Conservation (phyloP, 2,329 filamentous ascomycete genomes). For the Purpureocillium lavendulum region DNA sequence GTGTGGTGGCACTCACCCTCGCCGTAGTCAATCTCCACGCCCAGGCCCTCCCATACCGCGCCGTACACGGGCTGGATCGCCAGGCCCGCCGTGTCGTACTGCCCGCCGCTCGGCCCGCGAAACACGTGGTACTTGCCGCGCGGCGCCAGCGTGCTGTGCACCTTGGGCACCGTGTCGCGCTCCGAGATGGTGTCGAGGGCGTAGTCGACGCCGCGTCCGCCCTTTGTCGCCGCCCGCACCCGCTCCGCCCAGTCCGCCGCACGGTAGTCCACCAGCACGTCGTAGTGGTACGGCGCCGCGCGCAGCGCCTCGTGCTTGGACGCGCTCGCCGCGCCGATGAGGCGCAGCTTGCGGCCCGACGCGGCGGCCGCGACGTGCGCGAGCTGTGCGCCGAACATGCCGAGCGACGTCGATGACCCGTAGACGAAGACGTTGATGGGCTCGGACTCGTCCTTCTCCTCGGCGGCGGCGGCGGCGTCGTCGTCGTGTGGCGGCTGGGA, state of each 20-base stretch:
- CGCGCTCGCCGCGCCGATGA: conserved; percentile 21
- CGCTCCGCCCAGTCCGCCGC: conserved; percentile 22
- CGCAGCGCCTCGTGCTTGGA: conserved; percentile 17
- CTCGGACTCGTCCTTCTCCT: accelerated
- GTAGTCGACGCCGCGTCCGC: conserved; percentile 21
- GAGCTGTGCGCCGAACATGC: conserved; percentile 22
- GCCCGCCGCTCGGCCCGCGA: conserved; percentile 11
- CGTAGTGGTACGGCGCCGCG: conserved; percentile 25
- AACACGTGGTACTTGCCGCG: conserved; percentile 17
- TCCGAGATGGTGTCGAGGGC: conserved; percentile 32
- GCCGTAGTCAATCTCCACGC: conserved; percentile 27
- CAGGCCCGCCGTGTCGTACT: conserved; percentile 14
- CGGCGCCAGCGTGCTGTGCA: conserved; percentile 15
- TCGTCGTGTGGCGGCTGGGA: accelerated
- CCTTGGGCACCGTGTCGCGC: conserved; percentile 22
- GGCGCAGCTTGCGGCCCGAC: conserved; percentile 7
- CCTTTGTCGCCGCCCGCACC: conserved; percentile 13
- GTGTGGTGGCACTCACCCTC: conserved; percentile 14
- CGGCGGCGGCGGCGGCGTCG: too few species aligned
- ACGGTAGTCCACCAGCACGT: conserved; percentile 28
- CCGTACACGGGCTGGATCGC: conserved; percentile 26
- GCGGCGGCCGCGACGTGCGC: conserved; percentile 7
- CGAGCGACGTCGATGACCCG: conserved; percentile 23
- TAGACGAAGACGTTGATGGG: conserved; percentile 18
- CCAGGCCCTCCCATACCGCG: conserved; percentile 32